Evolutionary conservation across 768 basidiomycete species (phyloP).

Genomic region (Mycena alexandri): DNA sequence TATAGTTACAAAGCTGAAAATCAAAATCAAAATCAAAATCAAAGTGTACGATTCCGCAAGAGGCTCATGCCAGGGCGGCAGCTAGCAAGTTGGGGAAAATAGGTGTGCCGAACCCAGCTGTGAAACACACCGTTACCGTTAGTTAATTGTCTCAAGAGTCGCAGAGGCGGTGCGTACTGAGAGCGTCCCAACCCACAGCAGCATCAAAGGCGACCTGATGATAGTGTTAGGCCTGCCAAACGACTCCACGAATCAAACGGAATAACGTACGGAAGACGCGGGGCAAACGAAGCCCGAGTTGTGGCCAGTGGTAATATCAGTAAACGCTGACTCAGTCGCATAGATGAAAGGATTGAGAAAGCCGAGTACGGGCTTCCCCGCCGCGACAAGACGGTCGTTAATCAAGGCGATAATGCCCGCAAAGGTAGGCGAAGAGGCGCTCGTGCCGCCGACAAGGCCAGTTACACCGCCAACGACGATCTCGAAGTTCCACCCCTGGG

Average conservation of each 20-base stretch:
- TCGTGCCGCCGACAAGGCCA: constrained; percentile 53
- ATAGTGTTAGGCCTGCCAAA: neutral
- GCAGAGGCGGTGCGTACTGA: neutral
- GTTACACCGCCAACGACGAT: neutral
- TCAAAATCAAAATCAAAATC: too few relatives aligned
- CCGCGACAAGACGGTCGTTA: constrained; percentile 54
- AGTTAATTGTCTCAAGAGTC: too few relatives aligned
- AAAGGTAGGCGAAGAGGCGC: constrained; percentile 57
- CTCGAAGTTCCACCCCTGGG: constrained; percentile 25
- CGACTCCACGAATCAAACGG: neutral
- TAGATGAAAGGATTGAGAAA: constrained; percentile 38
- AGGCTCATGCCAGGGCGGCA: neutral
- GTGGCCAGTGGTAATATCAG: constrained; percentile 10
- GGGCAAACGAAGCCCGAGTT: constrained; percentile 22
- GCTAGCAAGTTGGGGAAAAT: neutral
- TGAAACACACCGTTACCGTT: too few relatives aligned
- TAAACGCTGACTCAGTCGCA: neutral
- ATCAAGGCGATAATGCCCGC: constrained; percentile 57
- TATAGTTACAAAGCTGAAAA: too few relatives aligned
- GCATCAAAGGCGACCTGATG: constrained; percentile 6
- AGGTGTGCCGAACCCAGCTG: constrained; percentile 1
- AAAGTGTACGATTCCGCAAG: too few relatives aligned
- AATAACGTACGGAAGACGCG: neutral
- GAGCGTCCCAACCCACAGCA: constrained; percentile 7
- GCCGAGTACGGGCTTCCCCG: constrained; percentile 48